phyloP scores from a whole-genome alignment of 2,329 filamentous ascomycete species.

The Aspergillus melleus region DNA sequence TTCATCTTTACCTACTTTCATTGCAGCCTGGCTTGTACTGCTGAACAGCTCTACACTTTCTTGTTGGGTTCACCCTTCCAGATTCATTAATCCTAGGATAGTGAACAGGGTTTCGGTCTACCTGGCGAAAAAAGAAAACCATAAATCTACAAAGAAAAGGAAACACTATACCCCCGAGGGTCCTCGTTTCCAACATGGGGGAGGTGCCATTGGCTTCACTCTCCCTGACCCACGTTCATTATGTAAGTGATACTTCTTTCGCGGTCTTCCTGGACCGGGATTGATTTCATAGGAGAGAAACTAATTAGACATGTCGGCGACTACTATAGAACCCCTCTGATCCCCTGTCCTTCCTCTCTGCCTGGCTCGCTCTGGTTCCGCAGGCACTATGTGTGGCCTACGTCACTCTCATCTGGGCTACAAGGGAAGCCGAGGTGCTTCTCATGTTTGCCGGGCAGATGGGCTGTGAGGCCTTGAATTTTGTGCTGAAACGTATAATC shows the following conservation, averaged over 20 bases:
- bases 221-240: conserved; percentile 93
- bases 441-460: conserved; percentile 92
- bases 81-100: too few relatives aligned
- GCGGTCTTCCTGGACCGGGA: background rate
- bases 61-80: too few relatives aligned
- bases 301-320: conserved; percentile 2
- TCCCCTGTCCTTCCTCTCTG: conserved; percentile 79
- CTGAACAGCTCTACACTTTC: too few relatives aligned
- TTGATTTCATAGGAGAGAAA: background rate
- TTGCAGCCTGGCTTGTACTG: too few relatives aligned
- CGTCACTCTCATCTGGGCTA: conserved; percentile 84
- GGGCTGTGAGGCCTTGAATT: conserved; percentile 88
- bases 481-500: conserved; percentile 82
- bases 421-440: conserved; percentile 83
- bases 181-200: conserved; percentile 21
- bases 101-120: too few relatives aligned
- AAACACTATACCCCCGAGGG: background rate
- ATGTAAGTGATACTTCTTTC: conserved; percentile 60
- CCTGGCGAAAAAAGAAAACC: background rate
- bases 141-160: background rate
- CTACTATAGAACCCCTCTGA: conserved; percentile 76
- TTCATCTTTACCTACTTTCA: too few relatives aligned
- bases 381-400: conserved; percentile 91
- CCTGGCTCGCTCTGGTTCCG: conserved; percentile 90
- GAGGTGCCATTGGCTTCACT: conserved; percentile 74